Evolutionary conservation across 2,329 filamentous ascomycete genomes (phyloP), one percentile per base, ranked within the genome.

Genomic region (Fusarium sulawesiense): DNA sequence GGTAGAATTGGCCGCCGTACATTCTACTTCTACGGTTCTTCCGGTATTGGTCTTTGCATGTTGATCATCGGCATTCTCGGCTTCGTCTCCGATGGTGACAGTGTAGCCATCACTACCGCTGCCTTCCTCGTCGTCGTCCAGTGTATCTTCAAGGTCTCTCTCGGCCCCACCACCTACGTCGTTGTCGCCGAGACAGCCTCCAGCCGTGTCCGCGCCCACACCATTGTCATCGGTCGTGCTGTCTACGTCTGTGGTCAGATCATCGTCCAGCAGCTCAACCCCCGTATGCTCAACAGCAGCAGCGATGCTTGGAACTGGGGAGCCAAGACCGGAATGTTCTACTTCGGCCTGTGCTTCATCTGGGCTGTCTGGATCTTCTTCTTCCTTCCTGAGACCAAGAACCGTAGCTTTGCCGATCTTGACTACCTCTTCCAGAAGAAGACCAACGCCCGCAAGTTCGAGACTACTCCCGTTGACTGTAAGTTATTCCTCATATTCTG

Each of bases 151-250:
- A 74, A 72, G 79, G 80, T 76, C 25, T 80, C 79, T 10, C 76
- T 81, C 1, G 80, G 80, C 3, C 80, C 65, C 53, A 93, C 97
- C 16, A 93, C 92, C 80, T 97, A 96, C 81, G 94, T 93, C 0
- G 86, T 97, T 25, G 93, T 97, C 4, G 88, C 81, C 4, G 83
- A 85, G 73, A 77, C 83, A 2, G 76, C 80, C 0, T 83, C 82
- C 10, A 83, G 80, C n/a, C 82, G 82, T 55, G 78, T 85, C 14
- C 79, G 83, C 14, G 82, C 80, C 30, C 82, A 84, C 73, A 82
- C 82, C 0, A 80, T 85, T n/a, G 83, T 83, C 4, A 71, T 85
- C 11, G 83, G 80, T 7, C 67, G 83, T 37, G 81, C 79, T 56
- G 61, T 83, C 23, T 81, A 80, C 72, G 86, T 83, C 59, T 20